Conservation (phyloP, 257 asterid species). For the Solanum rostratum region DNA sequence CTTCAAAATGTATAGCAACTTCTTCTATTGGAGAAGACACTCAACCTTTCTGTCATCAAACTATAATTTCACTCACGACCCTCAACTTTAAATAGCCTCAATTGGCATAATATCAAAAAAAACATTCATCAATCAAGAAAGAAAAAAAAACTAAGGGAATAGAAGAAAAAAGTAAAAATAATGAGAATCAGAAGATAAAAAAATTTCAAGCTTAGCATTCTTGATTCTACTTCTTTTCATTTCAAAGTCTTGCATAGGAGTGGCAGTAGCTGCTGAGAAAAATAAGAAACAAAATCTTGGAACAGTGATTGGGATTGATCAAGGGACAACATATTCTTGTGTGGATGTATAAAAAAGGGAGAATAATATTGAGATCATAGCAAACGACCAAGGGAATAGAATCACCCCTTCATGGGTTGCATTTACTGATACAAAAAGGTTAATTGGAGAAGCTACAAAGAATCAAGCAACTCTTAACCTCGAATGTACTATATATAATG, state of each 20-base stretch:
- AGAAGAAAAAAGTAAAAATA: neutral
- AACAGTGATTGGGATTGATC: constrained; percentile 5
- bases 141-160: neutral
- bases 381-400: constrained; percentile 4
- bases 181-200: neutral
- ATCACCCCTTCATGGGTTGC: constrained; percentile 11
- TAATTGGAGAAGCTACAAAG: neutral
- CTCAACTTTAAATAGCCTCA: neutral
- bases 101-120: neutral
- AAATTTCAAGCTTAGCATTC: neutral
- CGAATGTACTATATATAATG: neutral
- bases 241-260: neutral
- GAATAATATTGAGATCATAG: constrained; percentile 6
- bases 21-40: neutral
- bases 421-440: neutral
- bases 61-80: neutral
- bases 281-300: neutral
- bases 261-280: neutral
- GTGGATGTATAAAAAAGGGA: neutral
- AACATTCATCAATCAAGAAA: neutral
- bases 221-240: neutral
- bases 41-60: neutral
- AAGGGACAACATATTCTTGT: constrained; percentile 7
- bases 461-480: neutral
- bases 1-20: neutral